phyloP scores from a whole-genome alignment of 768 basidiomycete genomes.

The Pleurotus citrinopileatus region DNA sequence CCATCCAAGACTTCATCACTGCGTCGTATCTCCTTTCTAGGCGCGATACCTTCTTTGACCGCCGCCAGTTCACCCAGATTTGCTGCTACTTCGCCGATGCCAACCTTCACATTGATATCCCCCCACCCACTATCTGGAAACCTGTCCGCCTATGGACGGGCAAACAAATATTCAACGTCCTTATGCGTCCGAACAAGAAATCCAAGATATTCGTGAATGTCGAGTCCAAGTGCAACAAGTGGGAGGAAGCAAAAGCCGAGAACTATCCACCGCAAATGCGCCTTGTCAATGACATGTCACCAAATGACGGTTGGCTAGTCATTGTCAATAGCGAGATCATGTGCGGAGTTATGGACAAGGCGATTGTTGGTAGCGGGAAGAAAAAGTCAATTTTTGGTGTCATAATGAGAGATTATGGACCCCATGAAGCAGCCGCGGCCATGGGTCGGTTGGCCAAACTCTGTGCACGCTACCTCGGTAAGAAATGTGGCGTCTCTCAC shows the following conservation, averaged over 20 bases:
- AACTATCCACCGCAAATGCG: constrained; percentile 60
- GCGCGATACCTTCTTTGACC: constrained; percentile 90
- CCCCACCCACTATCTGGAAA: constrained; percentile 92
- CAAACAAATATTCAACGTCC: constrained; percentile 96
- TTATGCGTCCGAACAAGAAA: constrained; percentile 90
- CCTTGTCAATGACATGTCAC: constrained; percentile 79
- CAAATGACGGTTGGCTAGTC: constrained; percentile 97
- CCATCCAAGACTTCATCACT: constrained; percentile 99
- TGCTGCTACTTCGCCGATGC: constrained; percentile 94
- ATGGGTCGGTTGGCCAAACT: constrained; percentile 97
- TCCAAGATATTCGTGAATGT: constrained; percentile 89
- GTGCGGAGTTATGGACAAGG: constrained; percentile 99
- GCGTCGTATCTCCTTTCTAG: constrained; percentile 94
- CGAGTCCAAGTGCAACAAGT: constrained; percentile 92
- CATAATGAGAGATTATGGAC: constrained; percentile 94
- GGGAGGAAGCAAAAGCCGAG: constrained; percentile 66
- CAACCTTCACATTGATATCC: constrained; percentile 89
- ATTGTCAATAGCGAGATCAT: constrained; percentile 98
- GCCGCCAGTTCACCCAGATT: constrained; percentile 94
- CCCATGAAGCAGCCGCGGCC: constrained; percentile 88
- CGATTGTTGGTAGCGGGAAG: constrained; percentile 96
- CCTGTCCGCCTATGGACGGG: constrained; percentile 95
- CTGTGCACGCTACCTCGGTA: constrained; percentile 90
- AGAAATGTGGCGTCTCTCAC: constrained; percentile 19
- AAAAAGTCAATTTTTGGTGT: constrained; percentile 99